Evolutionary conservation across 306 rosid species (phyloP).

Genomic region (Erythrophleum fordii): DNA sequence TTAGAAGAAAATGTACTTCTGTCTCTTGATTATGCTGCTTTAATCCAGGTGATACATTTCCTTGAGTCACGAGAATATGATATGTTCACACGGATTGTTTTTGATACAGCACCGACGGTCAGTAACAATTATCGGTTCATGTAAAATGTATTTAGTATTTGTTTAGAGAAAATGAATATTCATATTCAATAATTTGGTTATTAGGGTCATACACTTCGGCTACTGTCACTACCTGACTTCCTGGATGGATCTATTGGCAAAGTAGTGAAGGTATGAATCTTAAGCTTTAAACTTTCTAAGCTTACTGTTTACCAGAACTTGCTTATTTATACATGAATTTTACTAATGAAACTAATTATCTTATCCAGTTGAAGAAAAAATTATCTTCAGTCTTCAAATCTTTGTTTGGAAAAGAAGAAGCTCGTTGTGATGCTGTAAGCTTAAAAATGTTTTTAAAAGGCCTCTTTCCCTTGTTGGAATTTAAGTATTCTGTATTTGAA

Average conservation of each 20-base stretch:
- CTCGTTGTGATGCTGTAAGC: constrained; percentile 60
- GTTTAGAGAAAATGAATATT: background rate
- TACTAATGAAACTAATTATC: constrained; percentile 29
- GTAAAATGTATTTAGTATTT: background rate
- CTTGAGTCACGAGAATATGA: constrained; percentile 75
- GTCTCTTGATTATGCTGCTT: constrained; percentile 38
- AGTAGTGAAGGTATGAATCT: constrained; percentile 60
- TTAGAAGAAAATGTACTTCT: constrained; percentile 15
- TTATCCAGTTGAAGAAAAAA: constrained; percentile 44
- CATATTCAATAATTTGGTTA: constrained; percentile 13
- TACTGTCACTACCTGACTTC: constrained; percentile 84
- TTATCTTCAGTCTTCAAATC: constrained; percentile 64
- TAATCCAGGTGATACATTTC: constrained; percentile 82
- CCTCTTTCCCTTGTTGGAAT: constrained; percentile 2
- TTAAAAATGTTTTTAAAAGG: constrained; percentile 23
- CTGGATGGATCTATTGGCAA: constrained; percentile 84
- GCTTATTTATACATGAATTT: constrained; percentile 20
- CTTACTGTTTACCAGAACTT: constrained; percentile 11
- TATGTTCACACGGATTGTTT: constrained; percentile 81
- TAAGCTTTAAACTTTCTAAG: constrained; percentile 6
- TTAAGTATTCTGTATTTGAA: constrained; percentile 32
- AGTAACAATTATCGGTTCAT: constrained; percentile 27
- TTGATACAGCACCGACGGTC: constrained; percentile 92
- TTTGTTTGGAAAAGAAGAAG: constrained; percentile 69
- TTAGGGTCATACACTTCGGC: constrained; percentile 88